These are phyloP conservation scores for Quercus rubra DNA, from an alignment of 306 rosid species.

Conservation along the genomic window DNA sequence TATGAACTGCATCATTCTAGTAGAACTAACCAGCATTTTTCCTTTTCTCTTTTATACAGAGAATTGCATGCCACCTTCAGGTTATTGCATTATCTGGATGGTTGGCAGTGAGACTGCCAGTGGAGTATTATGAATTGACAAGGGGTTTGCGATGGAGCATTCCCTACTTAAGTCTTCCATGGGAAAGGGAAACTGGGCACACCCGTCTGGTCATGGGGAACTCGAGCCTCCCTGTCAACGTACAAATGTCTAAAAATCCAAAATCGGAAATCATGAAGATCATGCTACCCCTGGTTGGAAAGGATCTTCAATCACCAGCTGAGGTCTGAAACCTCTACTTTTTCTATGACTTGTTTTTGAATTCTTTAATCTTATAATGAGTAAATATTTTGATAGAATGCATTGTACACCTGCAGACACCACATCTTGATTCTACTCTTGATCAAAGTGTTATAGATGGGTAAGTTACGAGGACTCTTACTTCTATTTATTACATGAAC, in stretches of 20 bases:
- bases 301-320: constrained; percentile 58
- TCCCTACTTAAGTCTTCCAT: too few species aligned
- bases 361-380: neutral
- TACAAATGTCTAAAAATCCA: neutral
- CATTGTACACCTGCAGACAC: constrained; percentile 52
- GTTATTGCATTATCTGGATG: too few species aligned
- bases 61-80: too few species aligned
- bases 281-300: too few species aligned
- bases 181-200: too few species aligned
- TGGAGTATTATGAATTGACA: too few species aligned
- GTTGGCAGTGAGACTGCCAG: too few species aligned
- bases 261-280: neutral
- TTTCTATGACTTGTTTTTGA: neutral
- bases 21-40: neutral
- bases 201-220: too few species aligned
- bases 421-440: constrained; percentile 42
- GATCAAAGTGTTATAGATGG: constrained; percentile 36
- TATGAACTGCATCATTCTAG: neutral
- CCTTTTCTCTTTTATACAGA: constrained; percentile 47
- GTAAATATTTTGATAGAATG: neutral
- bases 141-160: too few species aligned
- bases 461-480: constrained; percentile 38
- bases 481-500: neutral
- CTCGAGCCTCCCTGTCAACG: too few species aligned
- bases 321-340: constrained; percentile 29